Evolutionary conservation across 1,284 basidiomycete species (phyloP).

Genomic region (Moesziomyces antarcticus): DNA sequence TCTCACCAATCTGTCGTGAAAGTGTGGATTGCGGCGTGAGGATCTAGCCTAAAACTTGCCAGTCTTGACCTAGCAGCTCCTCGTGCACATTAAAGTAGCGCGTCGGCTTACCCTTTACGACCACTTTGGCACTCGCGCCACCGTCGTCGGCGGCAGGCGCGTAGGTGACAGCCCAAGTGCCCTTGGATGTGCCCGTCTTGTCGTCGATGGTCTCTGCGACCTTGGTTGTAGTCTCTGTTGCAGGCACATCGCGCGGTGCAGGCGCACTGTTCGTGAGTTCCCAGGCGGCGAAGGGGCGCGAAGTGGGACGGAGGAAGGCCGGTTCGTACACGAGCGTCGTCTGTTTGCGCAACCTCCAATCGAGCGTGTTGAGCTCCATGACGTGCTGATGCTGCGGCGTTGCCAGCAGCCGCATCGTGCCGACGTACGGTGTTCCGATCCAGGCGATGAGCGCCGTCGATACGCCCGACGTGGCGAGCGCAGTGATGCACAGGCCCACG

Average conservation of each 20-base stretch:
- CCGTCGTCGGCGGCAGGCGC: slow-evolving; percentile 73
- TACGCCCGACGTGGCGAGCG: slow-evolving; percentile 77
- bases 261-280: slow-evolving; percentile 53
- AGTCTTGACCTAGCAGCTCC: slow-evolving; percentile 73
- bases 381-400: not conserved
- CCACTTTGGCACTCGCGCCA: slow-evolving; percentile 31
- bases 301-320: slow-evolving; percentile 77
- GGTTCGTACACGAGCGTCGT: slow-evolving; percentile 80
- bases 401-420: slow-evolving; percentile 66
- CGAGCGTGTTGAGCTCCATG: slow-evolving; percentile 74
- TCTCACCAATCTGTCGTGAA: no score
- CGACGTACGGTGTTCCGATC: slow-evolving; percentile 74
- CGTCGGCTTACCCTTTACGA: slow-evolving; percentile 47
- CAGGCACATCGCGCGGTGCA: not conserved
- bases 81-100: slow-evolving; percentile 87
- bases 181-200: slow-evolving; percentile 75
- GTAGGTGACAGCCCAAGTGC: slow-evolving; percentile 81
- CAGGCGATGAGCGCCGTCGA: slow-evolving; percentile 81
- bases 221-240: slow-evolving; percentile 19
- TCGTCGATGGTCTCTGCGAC: slow-evolving; percentile 60
- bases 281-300: slow-evolving; percentile 81
- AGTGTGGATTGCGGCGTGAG: no score
- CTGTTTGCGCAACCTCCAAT: slow-evolving; percentile 74
- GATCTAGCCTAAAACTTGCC: slow-evolving; percentile 55
- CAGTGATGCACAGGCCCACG: slow-evolving; percentile 77